Conservation (phyloP, 73 alveolate genomes). For the Tetrahymena malaccensis region DNA sequence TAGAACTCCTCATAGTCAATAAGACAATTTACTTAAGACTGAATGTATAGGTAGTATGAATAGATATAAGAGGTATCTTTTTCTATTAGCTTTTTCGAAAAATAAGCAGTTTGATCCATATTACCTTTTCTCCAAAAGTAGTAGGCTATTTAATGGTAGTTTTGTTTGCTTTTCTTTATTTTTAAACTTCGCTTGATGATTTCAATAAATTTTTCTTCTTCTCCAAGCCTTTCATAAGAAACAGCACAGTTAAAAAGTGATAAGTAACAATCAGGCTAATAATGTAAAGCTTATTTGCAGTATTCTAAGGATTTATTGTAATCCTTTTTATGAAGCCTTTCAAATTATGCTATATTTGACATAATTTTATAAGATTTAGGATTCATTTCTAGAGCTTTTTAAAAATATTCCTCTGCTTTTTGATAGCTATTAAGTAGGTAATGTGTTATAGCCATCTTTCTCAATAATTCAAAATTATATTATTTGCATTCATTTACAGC, state of each 20-base stretch:
- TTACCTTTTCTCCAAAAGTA: background rate
- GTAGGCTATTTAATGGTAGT: background rate
- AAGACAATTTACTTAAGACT: background rate
- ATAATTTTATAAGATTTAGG: background rate
- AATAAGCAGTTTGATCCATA: background rate
- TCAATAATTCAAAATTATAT: background rate
- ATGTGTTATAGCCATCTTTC: background rate
- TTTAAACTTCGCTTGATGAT: background rate
- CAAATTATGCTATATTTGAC: background rate
- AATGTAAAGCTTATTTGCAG: background rate
- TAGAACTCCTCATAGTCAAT: background rate
- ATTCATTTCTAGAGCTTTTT: background rate
- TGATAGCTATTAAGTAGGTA: background rate
- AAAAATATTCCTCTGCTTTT: background rate
- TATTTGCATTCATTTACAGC: background rate
- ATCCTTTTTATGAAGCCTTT: background rate
- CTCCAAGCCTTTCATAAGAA: background rate
- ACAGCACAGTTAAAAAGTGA: background rate
- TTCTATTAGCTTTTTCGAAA: background rate
- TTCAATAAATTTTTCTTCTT: background rate
- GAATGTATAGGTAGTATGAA: background rate
- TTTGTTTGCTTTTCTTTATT: background rate
- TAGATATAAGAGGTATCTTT: background rate
- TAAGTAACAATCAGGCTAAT: background rate
- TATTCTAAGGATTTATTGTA: background rate